Percentiles rank a stretch among this genome's conserved stretches.
phyloP scores from a whole-genome alignment of 1,284 basidiomycete species.

The Cryptococcus sp. region DNA sequence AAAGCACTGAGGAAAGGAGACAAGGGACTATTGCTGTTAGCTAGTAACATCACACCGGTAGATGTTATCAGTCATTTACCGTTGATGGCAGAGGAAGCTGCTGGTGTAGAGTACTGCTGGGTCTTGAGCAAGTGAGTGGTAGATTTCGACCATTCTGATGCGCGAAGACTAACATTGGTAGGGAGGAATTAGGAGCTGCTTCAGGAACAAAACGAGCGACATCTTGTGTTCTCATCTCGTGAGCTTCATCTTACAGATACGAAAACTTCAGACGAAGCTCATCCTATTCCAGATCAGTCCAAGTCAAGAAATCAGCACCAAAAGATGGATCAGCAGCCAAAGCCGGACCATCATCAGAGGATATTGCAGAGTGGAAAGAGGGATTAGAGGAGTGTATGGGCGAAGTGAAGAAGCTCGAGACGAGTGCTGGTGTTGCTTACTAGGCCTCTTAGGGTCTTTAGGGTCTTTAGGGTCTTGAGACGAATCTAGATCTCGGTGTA shows the following conservation, averaged over 20 bases:
- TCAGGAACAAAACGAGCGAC: constrained; percentile 97
- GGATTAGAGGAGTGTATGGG: constrained; percentile 68
- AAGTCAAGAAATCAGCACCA: constrained; percentile 29
- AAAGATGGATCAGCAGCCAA: constrained; percentile 58
- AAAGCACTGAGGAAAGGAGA: constrained; percentile 94
- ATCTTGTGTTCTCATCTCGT: constrained; percentile 85
- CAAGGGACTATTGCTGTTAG: constrained; percentile 87
- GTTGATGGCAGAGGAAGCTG: constrained; percentile 85
- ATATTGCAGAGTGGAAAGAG: constrained; percentile 58
- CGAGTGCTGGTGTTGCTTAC: constrained; percentile 11
- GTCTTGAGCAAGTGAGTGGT: constrained; percentile 47
- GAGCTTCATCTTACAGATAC: constrained; percentile 20
- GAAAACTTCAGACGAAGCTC: constrained; percentile 51
- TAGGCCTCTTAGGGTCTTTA: not conserved
- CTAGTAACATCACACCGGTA: constrained; percentile 95
- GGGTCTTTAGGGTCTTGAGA: too few species aligned
- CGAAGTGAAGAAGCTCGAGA: constrained; percentile 71
- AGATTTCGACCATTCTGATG: not conserved
- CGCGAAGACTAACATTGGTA: constrained; percentile 48
- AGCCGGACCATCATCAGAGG: constrained; percentile 56
- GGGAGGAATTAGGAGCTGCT: constrained; percentile 91
- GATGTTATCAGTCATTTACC: constrained; percentile 98
- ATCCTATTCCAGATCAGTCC: constrained; percentile 33
- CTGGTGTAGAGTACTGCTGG: constrained; percentile 78
- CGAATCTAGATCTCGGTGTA: too few species aligned